A percentile compares a stretch with the other conserved stretches of the same genome.
phyloP scores from a whole-genome alignment of 495 filamentous ascomycete genomes.

The Annulohypoxylon nitens region DNA sequence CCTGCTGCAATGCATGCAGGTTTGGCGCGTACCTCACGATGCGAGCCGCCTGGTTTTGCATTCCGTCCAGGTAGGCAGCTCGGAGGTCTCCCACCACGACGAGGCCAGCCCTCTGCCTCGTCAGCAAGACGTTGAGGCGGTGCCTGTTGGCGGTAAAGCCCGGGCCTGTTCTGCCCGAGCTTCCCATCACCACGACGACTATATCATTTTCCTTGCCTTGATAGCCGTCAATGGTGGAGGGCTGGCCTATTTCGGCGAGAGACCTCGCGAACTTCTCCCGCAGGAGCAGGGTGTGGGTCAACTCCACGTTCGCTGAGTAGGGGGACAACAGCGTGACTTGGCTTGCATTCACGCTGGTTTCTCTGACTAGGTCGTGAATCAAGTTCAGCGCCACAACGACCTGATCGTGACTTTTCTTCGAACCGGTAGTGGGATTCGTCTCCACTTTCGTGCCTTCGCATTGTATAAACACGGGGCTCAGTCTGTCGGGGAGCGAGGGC shows the following conservation, averaged over 20 bases:
- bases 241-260: not conserved
- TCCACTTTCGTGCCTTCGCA: not conserved
- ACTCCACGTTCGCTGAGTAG: not conserved
- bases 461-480: not conserved
- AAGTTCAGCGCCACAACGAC: not conserved
- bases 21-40: too few species aligned
- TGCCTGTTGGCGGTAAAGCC: not conserved
- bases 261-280: not conserved
- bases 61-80: too few species aligned
- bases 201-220: not conserved
- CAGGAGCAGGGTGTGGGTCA: not conserved
- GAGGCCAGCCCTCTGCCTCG: not conserved
- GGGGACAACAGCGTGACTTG: not conserved
- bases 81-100: not conserved
- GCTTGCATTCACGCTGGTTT: not conserved
- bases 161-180: not conserved
- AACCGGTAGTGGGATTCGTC: not conserved
- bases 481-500: not conserved
- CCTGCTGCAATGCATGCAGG: too few species aligned
- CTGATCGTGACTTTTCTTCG: not conserved
- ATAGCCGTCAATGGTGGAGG: not conserved
- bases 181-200: not conserved
- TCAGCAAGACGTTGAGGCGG: not conserved
- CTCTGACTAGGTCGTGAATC: not conserved
- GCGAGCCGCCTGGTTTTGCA: too few species aligned